Percentiles rank a stretch among this genome's conserved stretches.
Evolutionary conservation across 768 basidiomycete genomes (phyloP).

Genomic region (Tricholoma matsutake): DNA sequence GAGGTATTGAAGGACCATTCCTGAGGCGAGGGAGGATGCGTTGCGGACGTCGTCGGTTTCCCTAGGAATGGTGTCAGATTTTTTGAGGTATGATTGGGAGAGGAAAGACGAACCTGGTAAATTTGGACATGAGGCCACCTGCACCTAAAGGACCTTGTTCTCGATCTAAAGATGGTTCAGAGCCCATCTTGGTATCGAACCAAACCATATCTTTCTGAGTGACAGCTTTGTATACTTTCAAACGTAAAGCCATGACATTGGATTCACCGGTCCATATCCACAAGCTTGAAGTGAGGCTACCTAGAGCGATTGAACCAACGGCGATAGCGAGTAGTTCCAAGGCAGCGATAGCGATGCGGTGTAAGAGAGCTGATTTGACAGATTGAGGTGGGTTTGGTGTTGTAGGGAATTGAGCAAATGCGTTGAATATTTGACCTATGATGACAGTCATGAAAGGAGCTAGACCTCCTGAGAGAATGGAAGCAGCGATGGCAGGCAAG

Average conservation of each 20-base stretch:
- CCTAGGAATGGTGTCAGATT: slow-evolving; percentile 44
- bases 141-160: slow-evolving; percentile 4
- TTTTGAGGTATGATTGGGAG: no score
- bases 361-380: slow-evolving; percentile 51
- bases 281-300: slow-evolving; percentile 69
- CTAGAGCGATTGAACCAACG: slow-evolving; percentile 62
- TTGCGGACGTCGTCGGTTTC: slow-evolving; percentile 93
- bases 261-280: slow-evolving; percentile 91
- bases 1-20: slow-evolving; percentile 75
- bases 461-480: slow-evolving; percentile 63
- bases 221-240: slow-evolving; percentile 66
- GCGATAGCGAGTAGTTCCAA: slow-evolving; percentile 67
- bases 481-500: slow-evolving; percentile 61
- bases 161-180: slow-evolving; percentile 26
- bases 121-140: slow-evolving; percentile 6
- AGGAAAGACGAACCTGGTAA: slow-evolving; percentile 27
- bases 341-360: slow-evolving; percentile 39
- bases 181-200: slow-evolving; percentile 82
- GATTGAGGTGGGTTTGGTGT: slow-evolving; percentile 28
- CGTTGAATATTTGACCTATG: slow-evolving; percentile 72
- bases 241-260: slow-evolving; percentile 66
- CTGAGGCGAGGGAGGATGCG: slow-evolving; percentile 78
- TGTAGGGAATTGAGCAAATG: slow-evolving; percentile 58
- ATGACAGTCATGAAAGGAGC: slow-evolving; percentile 87
- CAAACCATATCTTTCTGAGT: slow-evolving; percentile 76